Percentiles rank a stretch among this genome's conserved stretches.
Evolutionary conservation across 176 grass and related monocot species (phyloP).

Genomic region (Chloris gayana): DNA sequence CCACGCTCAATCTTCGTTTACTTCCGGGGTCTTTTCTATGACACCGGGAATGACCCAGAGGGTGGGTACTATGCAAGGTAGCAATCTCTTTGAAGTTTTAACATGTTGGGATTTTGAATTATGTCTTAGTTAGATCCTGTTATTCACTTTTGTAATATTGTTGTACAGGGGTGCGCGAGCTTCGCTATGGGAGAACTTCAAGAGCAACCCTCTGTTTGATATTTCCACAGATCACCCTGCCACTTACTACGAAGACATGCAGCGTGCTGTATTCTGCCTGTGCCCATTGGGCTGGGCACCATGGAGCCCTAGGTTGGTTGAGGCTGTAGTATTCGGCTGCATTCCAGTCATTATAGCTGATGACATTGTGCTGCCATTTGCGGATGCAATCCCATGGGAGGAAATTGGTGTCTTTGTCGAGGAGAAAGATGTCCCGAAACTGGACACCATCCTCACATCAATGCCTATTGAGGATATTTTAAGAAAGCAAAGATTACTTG

Average conservation of each 20-base stretch:
- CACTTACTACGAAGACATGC: conserved; percentile 98
- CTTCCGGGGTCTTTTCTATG: conserved; percentile 93
- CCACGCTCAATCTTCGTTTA: conserved; percentile 96
- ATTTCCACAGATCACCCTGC: conserved; percentile 89
- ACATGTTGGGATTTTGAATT: neutral
- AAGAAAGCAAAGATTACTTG: conserved; percentile 94
- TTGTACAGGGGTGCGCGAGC: conserved; percentile 78
- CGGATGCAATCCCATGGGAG: conserved; percentile 95
- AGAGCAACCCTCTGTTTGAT: conserved; percentile 94
- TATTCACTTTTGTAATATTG: conserved; percentile 35
- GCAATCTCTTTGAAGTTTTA: conserved; percentile 13
- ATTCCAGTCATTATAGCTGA: conserved; percentile 95
- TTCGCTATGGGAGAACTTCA: conserved; percentile 95
- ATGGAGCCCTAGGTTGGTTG: conserved; percentile 95
- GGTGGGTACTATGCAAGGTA: conserved; percentile 98
- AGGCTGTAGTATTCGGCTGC: conserved; percentile 92
- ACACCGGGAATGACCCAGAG: conserved; percentile 93
- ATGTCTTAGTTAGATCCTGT: conserved; percentile 5
- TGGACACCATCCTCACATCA: conserved; percentile 88
- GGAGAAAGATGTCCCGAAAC: conserved; percentile 84
- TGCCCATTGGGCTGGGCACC: conserved; percentile 97
- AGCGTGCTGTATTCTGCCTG: conserved; percentile 85
- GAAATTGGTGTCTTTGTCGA: conserved; percentile 90
- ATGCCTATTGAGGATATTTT: conserved; percentile 84
- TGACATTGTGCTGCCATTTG: conserved; percentile 92